These are phyloP conservation scores for Lithocarpus polystachyus DNA, from an alignment of 306 rosid genomes.

Conservation along the genomic window DNA sequence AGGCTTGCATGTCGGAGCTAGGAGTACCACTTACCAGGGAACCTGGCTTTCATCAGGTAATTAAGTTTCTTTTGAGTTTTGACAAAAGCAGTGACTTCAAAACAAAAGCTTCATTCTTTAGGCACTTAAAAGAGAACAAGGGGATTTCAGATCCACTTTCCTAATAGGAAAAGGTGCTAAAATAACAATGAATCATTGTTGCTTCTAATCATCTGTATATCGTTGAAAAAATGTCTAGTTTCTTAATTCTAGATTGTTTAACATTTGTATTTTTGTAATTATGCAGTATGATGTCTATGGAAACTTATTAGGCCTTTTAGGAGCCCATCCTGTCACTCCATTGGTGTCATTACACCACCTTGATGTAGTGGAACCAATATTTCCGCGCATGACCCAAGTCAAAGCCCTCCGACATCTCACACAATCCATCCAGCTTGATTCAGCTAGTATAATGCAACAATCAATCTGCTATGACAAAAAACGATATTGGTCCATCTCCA, in stretches of 20 bases:
- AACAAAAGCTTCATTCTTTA: neutral
- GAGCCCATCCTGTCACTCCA: conserved; percentile 85
- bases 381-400: conserved; percentile 57
- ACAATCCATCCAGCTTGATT: conserved; percentile 55
- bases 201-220: no score
- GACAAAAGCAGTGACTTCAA: no score
- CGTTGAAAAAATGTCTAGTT: no score
- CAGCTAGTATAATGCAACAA: conserved; percentile 80
- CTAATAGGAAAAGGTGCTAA: no score
- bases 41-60: conserved; percentile 91
- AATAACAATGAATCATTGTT: no score
- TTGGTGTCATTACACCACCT: conserved; percentile 75
- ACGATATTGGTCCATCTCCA: conserved; percentile 70
- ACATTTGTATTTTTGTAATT: neutral
- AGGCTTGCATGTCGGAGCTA: conserved; percentile 92
- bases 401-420: conserved; percentile 50
- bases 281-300: conserved; percentile 95
- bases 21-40: conserved; percentile 93
- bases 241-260: neutral
- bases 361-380: conserved; percentile 81
- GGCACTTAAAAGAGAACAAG: no score
- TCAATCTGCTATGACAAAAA: conserved; percentile 79
- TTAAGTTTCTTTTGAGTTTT: neutral
- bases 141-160: no score
- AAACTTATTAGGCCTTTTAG: conserved; percentile 68